phyloP scores from a whole-genome alignment of 2,329 filamentous ascomycete species.

The Fusarium cicatricum region DNA sequence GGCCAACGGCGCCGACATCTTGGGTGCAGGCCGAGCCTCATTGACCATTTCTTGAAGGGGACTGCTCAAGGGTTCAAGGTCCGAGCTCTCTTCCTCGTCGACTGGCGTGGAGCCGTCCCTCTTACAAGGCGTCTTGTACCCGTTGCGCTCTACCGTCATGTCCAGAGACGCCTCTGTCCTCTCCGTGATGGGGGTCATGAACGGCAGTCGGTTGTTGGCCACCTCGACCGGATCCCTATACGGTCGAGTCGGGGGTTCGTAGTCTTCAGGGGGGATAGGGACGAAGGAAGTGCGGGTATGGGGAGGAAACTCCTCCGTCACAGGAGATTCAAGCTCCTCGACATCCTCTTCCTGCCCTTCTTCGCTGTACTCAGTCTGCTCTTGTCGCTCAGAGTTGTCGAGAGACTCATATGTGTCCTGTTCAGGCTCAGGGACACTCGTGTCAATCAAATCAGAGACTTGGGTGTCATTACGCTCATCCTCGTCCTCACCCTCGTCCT shows the following conservation, averaged over 20 bases:
- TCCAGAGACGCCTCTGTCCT: constrained; percentile 89
- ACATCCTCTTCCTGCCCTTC: constrained; percentile 48
- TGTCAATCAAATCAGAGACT: constrained; percentile 52
- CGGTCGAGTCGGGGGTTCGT: constrained; percentile 78
- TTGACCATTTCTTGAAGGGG: constrained; percentile 74
- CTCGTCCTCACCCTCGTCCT: constrained; percentile 33
- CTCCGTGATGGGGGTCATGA: constrained; percentile 99
- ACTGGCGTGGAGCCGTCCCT: constrained; percentile 45
- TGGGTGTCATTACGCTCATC: constrained; percentile 48
- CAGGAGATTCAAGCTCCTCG: constrained; percentile 54
- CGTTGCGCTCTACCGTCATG: constrained; percentile 66
- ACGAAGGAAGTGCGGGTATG: constrained; percentile 74
- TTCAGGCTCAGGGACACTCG: constrained; percentile 40
- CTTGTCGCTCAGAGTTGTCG: constrained; percentile 8
- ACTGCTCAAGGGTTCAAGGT: constrained; percentile 67
- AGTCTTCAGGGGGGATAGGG: constrained; percentile 85
- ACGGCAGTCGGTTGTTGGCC: constrained; percentile 91
- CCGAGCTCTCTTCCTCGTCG: constrained; percentile 45
- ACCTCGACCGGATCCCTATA: constrained; percentile 82
- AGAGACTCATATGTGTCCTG: constrained; percentile 27
- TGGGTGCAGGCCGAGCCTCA: constrained; percentile 56
- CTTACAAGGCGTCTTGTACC: constrained; percentile 82
- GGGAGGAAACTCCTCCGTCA: constrained; percentile 51
- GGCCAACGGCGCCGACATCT: constrained; percentile 60
- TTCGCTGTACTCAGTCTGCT: constrained; percentile 40